Conservation (phyloP, 371 early-diverging fungal species). For the Saksenaea vasiformis region DNA sequence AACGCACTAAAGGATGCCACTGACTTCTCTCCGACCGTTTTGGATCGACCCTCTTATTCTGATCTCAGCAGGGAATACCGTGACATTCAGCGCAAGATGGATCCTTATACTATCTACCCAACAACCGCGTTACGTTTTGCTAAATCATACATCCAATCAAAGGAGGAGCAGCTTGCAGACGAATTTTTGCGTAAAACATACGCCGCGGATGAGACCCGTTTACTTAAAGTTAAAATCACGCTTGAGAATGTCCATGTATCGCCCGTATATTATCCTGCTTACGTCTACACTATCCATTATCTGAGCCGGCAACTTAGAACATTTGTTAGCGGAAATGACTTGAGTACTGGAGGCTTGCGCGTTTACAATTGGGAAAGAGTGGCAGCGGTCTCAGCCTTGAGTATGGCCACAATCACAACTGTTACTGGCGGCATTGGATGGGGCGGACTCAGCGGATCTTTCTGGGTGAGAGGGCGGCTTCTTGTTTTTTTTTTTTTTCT, state of each 20-base stretch:
- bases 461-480: conserved; percentile 37
- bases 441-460: conserved; percentile 49
- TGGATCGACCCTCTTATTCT: conserved; percentile 36
- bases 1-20: conserved; percentile 51
- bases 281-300: conserved; percentile 52
- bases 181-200: conserved; percentile 49
- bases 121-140: conserved; percentile 56
- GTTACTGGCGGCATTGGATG: conserved; percentile 43
- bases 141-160: conserved; percentile 44
- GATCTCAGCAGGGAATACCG: conserved; percentile 15
- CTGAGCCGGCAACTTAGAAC: conserved; percentile 56
- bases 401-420: conserved; percentile 41
- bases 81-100: conserved; percentile 36
- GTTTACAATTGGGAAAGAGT: conserved; percentile 59
- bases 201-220: conserved; percentile 52
- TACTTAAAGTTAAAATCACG: conserved; percentile 51
- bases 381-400: conserved; percentile 50
- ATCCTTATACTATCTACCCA: conserved; percentile 58
- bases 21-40: conserved; percentile 34
- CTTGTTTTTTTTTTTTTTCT: not conserved
- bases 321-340: conserved; percentile 59
- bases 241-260: conserved; percentile 45
- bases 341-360: conserved; percentile 52
- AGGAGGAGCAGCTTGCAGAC: conserved; percentile 51
- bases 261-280: conserved; percentile 63